Conservation (phyloP, 345 rosid species). For the Dimocarpus longan region DNA sequence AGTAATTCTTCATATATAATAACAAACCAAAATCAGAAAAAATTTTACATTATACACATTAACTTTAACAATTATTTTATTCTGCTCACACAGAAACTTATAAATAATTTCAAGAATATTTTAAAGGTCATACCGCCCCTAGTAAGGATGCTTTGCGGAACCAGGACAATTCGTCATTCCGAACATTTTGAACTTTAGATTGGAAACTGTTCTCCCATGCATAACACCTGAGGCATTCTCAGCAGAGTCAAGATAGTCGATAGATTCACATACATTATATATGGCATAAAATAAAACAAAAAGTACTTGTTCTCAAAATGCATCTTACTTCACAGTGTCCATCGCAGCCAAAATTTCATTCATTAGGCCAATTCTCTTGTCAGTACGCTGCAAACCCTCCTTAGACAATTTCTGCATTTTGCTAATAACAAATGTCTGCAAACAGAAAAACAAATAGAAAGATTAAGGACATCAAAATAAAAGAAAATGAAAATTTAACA, state of each 20-base stretch:
- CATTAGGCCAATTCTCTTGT: conserved; percentile 97
- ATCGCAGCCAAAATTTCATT: conserved; percentile 98
- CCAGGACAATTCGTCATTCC: conserved; percentile 93
- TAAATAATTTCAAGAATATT: conserved; percentile 21
- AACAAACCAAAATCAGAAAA: not conserved
- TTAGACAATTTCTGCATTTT: conserved; percentile 84
- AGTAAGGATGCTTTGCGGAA: conserved; percentile 87
- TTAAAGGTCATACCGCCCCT: conserved; percentile 73
- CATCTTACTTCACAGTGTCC: conserved; percentile 94
- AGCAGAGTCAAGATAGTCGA: conserved; percentile 8
- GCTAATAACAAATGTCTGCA: conserved; percentile 88
- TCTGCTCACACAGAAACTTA: not conserved
- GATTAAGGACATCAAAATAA: conserved; percentile 1
- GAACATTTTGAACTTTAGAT: conserved; percentile 74
- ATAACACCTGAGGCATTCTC: conserved; percentile 71
- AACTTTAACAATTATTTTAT: not conserved
- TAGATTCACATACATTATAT: not conserved
- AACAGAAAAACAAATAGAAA: conserved; percentile 16
- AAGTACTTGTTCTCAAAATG: not conserved
- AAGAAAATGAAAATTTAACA: not conserved
- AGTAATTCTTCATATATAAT: not conserved
- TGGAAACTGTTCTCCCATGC: conserved; percentile 99
- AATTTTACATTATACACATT: not conserved
- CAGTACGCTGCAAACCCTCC: conserved; percentile 97
- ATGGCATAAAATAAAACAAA: not conserved